Percentiles rank a stretch among this genome's conserved stretches.
Evolutionary conservation across 192 early-diverging fungal genomes (phyloP).

Genomic region (Lunasporangiospora selenospora): DNA sequence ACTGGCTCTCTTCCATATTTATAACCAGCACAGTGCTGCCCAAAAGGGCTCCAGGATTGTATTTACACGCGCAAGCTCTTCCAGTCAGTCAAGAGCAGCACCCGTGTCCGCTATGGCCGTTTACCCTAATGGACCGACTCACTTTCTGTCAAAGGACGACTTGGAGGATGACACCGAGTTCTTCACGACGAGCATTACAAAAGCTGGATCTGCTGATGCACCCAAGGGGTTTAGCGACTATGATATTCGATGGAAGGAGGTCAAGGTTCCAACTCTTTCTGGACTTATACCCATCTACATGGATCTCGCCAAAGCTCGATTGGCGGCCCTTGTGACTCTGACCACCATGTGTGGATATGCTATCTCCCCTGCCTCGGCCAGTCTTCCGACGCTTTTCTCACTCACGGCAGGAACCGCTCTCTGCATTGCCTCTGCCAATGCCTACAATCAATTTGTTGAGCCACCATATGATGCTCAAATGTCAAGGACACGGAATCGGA

Average conservation of each 20-base stretch:
- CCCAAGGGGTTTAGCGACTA: constrained; percentile 31
- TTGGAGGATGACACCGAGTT: too few species aligned
- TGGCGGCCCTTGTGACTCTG: constrained; percentile 89
- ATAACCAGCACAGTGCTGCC: background rate
- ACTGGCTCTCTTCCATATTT: background rate
- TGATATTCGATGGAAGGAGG: constrained; percentile 43
- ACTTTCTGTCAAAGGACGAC: too few species aligned
- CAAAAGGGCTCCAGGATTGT: constrained; percentile 25
- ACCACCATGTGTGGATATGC: constrained; percentile 97
- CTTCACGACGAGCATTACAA: too few species aligned
- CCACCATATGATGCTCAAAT: constrained; percentile 97
- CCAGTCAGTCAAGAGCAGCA: constrained; percentile 18
- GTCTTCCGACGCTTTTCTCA: constrained; percentile 70
- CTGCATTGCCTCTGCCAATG: constrained; percentile 89
- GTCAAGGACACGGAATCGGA: constrained; percentile 88
- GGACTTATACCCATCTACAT: constrained; percentile 33
- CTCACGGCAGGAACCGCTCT: constrained; percentile 88
- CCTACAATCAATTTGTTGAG: constrained; percentile 97
- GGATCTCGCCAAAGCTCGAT: constrained; percentile 86
- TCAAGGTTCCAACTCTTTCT: constrained; percentile 26
- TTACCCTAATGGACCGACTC: too few species aligned
- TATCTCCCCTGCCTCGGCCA: constrained; percentile 78
- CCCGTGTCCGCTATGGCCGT: too few species aligned
- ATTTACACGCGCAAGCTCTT: constrained; percentile 32
- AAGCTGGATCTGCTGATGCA: too few species aligned